A percentile compares a stretch with the other conserved stretches of the same genome.
Evolutionary conservation across 306 rosid species (phyloP).

Genomic region (Bauhinia variegata): DNA sequence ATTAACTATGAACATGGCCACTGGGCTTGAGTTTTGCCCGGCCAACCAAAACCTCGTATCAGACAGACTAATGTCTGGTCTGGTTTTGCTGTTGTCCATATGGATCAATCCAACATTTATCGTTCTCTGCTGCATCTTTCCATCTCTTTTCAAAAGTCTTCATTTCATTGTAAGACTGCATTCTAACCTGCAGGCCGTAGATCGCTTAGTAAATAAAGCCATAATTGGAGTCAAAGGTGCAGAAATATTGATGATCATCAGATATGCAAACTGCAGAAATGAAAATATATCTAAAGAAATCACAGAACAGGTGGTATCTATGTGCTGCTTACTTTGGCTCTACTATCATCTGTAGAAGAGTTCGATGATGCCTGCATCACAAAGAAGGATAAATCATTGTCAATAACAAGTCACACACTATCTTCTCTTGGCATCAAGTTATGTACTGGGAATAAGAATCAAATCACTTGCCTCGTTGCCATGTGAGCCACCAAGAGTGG

Average conservation of each 20-base stretch:
- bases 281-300: neutral
- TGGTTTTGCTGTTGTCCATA: conserved; percentile 30
- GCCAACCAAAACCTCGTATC: neutral
- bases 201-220: conserved; percentile 6
- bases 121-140: conserved; percentile 21
- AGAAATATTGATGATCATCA: neutral
- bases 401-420: too few relatives aligned
- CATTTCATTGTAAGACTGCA: neutral
- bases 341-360: conserved; percentile 21
- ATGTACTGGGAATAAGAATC: neutral
- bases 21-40: neutral
- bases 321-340: conserved; percentile 42
- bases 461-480: conserved; percentile 57
- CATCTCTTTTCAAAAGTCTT: neutral
- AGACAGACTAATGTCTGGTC: neutral
- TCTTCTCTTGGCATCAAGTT: too few relatives aligned
- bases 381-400: conserved; percentile 28
- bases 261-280: neutral
- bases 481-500: conserved; percentile 80
- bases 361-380: conserved; percentile 48
- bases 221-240: conserved; percentile 27
- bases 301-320: neutral
- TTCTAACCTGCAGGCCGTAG: neutral
- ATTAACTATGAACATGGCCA: conserved; percentile 7
- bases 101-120: conserved; percentile 40